Conservation (phyloP, 1,284 basidiomycete species). For the Moesziomyces antarcticus region DNA sequence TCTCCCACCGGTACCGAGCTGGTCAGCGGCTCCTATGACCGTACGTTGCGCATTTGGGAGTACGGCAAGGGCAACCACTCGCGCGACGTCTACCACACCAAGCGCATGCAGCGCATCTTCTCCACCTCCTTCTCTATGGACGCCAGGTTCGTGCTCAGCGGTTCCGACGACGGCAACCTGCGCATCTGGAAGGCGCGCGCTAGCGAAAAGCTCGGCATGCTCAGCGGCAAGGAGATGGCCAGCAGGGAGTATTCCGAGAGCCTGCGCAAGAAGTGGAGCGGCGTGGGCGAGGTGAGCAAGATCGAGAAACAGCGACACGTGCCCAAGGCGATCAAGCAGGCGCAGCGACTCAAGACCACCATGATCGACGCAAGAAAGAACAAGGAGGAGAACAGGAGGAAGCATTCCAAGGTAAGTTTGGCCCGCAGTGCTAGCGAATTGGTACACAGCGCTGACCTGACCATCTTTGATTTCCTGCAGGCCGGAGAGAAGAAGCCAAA, state of each 20-base stretch:
- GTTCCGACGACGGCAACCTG: constrained; percentile 96
- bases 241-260: constrained; percentile 91
- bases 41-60: constrained; percentile 93
- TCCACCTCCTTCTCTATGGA: constrained; percentile 79
- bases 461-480: constrained; percentile 69
- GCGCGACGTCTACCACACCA: constrained; percentile 95
- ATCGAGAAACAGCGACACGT: constrained; percentile 86
- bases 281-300: constrained; percentile 77
- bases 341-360: constrained; percentile 85
- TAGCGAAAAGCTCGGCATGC: constrained; percentile 88
- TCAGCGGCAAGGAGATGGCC: constrained; percentile 90
- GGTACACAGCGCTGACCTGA: neutral
- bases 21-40: constrained; percentile 94
- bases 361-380: constrained; percentile 89
- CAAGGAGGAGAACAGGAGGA: constrained; percentile 90
- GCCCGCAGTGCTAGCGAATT: neutral
- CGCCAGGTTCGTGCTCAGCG: constrained; percentile 89
- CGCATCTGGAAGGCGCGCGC: constrained; percentile 96
- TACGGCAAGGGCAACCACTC: constrained; percentile 80
- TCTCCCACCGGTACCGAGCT: constrained; percentile 92
- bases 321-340: constrained; percentile 89
- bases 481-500: constrained; percentile 88
- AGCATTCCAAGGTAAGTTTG: constrained; percentile 70
- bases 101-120: constrained; percentile 93
- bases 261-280: constrained; percentile 87